Percentiles rank a stretch among this genome's conserved stretches.
These are phyloP conservation scores for Suillus luteus DNA, from an alignment of 768 basidiomycete genomes.

Conservation along the genomic window DNA sequence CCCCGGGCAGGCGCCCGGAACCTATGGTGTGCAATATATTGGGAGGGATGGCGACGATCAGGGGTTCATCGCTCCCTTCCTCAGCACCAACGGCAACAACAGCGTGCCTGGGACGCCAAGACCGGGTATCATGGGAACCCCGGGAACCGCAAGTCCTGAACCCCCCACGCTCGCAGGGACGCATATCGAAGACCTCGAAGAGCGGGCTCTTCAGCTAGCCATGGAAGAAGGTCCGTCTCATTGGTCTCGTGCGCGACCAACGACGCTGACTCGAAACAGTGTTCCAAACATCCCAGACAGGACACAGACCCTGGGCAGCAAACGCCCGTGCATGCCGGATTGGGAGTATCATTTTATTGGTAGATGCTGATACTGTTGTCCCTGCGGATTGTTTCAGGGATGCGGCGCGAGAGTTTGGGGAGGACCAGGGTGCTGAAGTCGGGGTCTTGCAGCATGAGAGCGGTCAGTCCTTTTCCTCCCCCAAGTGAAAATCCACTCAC, in stretches of 20 bases:
- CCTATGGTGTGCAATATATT: constrained; percentile 68
- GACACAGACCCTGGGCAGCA: constrained; percentile 72
- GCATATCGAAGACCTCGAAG: constrained; percentile 44
- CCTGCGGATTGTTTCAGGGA: constrained; percentile 91
- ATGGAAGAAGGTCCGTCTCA: constrained; percentile 49
- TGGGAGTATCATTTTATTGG: constrained; percentile 76
- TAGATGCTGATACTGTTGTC: constrained; percentile 88
- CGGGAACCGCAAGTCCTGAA: neutral
- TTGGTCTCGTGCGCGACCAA: neutral
- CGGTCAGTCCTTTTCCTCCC: constrained; percentile 40
- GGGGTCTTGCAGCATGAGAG: constrained; percentile 92
- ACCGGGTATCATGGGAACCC: constrained; percentile 20
- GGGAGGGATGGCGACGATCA: constrained; percentile 65
- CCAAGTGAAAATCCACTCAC: neutral
- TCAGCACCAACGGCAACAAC: constrained; percentile 8
- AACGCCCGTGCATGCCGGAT: constrained; percentile 76
- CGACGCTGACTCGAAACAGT: constrained; percentile 28
- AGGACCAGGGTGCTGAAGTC: constrained; percentile 62
- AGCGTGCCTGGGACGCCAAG: constrained; percentile 20
- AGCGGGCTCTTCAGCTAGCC: constrained; percentile 50
- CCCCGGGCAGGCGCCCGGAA: constrained; percentile 35
- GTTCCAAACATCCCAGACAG: constrained; percentile 55
- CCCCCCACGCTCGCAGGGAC: constrained; percentile 18
- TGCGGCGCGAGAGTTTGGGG: constrained; percentile 81
- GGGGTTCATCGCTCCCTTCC: constrained; percentile 29